These are phyloP conservation scores for Podila verticillata DNA, from an alignment of 192 early-diverging fungal species.

Conservation along the genomic window DNA sequence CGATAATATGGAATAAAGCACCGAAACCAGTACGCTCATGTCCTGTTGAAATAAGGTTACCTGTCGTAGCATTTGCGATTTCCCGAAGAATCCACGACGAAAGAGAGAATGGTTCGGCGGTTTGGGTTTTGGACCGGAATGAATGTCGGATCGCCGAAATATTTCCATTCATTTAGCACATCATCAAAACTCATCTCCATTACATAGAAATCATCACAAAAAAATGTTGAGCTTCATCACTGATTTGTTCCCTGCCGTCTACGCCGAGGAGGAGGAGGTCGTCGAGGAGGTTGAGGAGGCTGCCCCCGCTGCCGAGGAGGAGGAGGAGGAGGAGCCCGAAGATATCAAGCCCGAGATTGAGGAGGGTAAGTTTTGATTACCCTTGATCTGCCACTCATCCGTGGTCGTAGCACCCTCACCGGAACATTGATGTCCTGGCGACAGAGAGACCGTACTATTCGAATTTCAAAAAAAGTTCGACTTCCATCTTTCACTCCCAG, in stretches of 20 bases:
- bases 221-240: slow-evolving; percentile 56
- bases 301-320: slow-evolving; percentile 42
- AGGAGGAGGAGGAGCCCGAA: slow-evolving; percentile 63
- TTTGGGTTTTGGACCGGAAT: no score
- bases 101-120: no score
- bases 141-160: no score
- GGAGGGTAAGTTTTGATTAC: slow-evolving; percentile 58
- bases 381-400: not conserved
- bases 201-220: slow-evolving; percentile 1
- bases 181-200: slow-evolving; percentile 2
- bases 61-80: not conserved
- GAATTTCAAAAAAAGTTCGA: no score
- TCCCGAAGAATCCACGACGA: no score
- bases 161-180: not conserved
- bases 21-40: no score
- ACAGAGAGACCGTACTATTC: no score
- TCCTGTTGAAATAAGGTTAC: not conserved
- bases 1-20: no score
- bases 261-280: slow-evolving; percentile 69
- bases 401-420: not conserved
- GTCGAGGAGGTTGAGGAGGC: slow-evolving; percentile 51
- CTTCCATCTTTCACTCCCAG: not conserved
- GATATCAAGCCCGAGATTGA: slow-evolving; percentile 69
- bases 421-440: no score
- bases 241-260: slow-evolving; percentile 66